phyloP scores from a whole-genome alignment of 768 basidiomycete genomes.

The Tremella mesenterica region DNA sequence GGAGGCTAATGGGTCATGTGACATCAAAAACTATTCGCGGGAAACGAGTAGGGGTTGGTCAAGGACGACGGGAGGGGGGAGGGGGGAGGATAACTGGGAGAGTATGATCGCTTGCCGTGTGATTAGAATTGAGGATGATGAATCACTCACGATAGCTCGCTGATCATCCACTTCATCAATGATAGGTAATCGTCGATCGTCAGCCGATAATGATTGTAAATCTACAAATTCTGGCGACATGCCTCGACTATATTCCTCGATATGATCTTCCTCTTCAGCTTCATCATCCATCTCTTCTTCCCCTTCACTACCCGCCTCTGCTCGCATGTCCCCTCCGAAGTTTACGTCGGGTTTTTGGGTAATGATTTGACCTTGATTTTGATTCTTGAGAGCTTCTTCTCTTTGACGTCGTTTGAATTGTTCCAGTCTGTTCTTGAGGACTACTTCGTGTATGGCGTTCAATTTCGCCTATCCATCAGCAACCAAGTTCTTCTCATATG shows the following conservation, averaged over 20 bases:
- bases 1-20: no score
- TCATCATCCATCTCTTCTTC: constrained; percentile 51
- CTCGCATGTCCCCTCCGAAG: constrained; percentile 14
- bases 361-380: constrained; percentile 64
- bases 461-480: constrained; percentile 63
- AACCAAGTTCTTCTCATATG: not conserved
- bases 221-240: constrained; percentile 80
- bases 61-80: no score
- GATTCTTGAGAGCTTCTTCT: constrained; percentile 88
- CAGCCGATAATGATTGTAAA: constrained; percentile 59
- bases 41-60: no score
- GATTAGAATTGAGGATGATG: no score
- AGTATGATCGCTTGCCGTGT: no score
- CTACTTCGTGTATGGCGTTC: constrained; percentile 85
- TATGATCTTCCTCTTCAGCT: constrained; percentile 41
- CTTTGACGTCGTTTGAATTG: constrained; percentile 91
- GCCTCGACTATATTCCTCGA: constrained; percentile 66
- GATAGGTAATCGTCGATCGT: constrained; percentile 75
- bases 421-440: constrained; percentile 89
- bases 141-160: constrained; percentile 31
- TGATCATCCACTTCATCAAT: constrained; percentile 51
- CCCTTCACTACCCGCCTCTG: constrained; percentile 43
- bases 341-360: constrained; percentile 41
- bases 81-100: no score
- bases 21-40: no score